phyloP scores from a whole-genome alignment of 83 land plant genomes.

The Thuja plicata region DNA sequence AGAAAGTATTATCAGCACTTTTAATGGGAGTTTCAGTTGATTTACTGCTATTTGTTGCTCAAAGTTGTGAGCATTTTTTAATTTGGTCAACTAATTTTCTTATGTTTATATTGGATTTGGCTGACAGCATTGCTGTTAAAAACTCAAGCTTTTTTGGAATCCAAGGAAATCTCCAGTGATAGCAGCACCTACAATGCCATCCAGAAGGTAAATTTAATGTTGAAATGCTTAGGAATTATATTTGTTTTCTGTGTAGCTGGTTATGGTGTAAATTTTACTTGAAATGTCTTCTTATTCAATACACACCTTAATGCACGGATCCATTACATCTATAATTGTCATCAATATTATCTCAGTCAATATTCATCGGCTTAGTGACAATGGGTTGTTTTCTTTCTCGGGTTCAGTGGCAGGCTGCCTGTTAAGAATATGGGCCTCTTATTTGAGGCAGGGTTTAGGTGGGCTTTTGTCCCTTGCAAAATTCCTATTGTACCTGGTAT shows the following conservation, averaged over 20 bases:
- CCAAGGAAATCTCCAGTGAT: neutral
- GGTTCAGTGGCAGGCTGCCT: neutral
- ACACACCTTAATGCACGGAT: neutral
- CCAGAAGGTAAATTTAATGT: slow-evolving; percentile 2
- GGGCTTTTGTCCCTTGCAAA: neutral
- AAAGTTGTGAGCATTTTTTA: neutral
- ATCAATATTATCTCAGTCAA: neutral
- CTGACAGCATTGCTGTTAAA: neutral
- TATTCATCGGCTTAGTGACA: neutral
- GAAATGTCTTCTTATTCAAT: too few relatives aligned
- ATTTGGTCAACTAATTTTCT: neutral
- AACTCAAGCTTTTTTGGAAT: neutral
- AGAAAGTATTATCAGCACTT: neutral
- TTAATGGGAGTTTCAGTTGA: neutral
- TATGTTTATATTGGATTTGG: neutral
- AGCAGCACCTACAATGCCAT: neutral
- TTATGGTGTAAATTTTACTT: too few relatives aligned
- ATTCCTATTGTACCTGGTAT: neutral
- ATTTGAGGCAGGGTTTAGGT: neutral
- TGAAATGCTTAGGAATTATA: neutral
- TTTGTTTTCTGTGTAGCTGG: neutral
- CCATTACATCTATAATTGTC: neutral
- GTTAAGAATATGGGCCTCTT: neutral
- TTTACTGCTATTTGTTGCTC: neutral
- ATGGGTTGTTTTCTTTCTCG: neutral